Evolutionary conservation across 2,329 filamentous ascomycete genomes (phyloP).

Genomic region (Davidsoniella australis): DNA sequence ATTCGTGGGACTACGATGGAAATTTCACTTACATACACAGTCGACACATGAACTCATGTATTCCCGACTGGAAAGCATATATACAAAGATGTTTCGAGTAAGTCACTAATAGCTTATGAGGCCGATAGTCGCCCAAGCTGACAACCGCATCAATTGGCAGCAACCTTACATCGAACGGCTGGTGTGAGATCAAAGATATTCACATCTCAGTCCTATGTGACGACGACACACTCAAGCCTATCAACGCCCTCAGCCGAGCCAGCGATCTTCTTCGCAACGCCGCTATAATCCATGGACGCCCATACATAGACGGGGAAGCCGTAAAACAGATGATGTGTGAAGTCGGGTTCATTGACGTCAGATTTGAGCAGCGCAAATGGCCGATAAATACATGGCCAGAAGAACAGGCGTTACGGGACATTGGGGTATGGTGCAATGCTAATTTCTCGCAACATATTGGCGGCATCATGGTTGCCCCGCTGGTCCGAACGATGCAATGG

Average conservation of each 20-base stretch:
- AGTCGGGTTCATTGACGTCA: not conserved
- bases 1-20: not conserved
- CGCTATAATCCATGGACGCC: not conserved
- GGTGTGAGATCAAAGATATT: conserved; percentile 4
- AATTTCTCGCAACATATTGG: not conserved
- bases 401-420: not conserved
- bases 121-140: not conserved
- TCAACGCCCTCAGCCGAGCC: not conserved
- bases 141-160: not conserved
- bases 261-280: not conserved
- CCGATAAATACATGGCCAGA: conserved; percentile 1
- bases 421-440: not conserved
- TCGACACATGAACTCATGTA: not conserved
- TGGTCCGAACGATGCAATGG: not conserved
- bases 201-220: not conserved
- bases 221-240: not conserved
- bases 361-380: not conserved
- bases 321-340: not conserved
- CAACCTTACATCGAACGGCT: not conserved
- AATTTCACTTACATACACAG: not conserved
- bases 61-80: not conserved
- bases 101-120: too few relatives aligned
- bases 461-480: not conserved
- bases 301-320: not conserved
- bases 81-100: too few relatives aligned